Conservation (phyloP, 2,329 filamentous ascomycete species). For the Penicillium griseofulvum region DNA sequence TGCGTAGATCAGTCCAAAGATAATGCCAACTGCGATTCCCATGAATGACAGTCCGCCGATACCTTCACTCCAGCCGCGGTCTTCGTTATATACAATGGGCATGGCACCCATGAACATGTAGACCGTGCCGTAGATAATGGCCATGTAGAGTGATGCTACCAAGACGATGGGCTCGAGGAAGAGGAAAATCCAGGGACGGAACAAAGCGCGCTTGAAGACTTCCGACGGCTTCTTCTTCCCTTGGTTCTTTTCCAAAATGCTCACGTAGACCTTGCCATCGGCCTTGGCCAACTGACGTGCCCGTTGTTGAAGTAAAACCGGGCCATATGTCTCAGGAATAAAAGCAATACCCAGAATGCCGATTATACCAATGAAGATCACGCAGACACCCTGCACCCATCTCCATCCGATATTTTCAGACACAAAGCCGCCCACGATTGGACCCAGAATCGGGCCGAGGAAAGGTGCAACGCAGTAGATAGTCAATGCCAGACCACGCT, state of each 20-base stretch:
- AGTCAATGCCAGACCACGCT: conserved; percentile 53
- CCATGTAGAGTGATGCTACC: conserved; percentile 63
- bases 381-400: conserved; percentile 61
- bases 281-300: conserved; percentile 51
- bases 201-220: conserved; percentile 56
- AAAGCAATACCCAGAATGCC: conserved; percentile 48
- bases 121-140: conserved; percentile 34
- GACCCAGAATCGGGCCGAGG: conserved; percentile 60
- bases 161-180: conserved; percentile 69
- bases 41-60: conserved; percentile 65
- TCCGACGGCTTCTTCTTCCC: conserved; percentile 41
- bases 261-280: conserved; percentile 44
- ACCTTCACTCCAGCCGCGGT: conserved; percentile 58
- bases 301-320: conserved; percentile 53
- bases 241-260: conserved; percentile 21
- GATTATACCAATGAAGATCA: conserved; percentile 57
- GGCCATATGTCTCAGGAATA: conserved; percentile 59
- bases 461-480: conserved; percentile 63
- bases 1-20: conserved; percentile 28
- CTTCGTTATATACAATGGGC: conserved; percentile 63
- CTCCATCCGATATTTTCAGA: conserved; percentile 61
- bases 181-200: conserved; percentile 66
- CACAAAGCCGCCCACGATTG: conserved; percentile 63
- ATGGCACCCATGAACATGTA: conserved; percentile 57
- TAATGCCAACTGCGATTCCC: conserved; percentile 66